A percentile compares a stretch with the other conserved stretches of the same genome.
Evolutionary conservation across 169 alveolate genomes (phyloP).

Genomic region (Plasmodium vivax): DNA sequence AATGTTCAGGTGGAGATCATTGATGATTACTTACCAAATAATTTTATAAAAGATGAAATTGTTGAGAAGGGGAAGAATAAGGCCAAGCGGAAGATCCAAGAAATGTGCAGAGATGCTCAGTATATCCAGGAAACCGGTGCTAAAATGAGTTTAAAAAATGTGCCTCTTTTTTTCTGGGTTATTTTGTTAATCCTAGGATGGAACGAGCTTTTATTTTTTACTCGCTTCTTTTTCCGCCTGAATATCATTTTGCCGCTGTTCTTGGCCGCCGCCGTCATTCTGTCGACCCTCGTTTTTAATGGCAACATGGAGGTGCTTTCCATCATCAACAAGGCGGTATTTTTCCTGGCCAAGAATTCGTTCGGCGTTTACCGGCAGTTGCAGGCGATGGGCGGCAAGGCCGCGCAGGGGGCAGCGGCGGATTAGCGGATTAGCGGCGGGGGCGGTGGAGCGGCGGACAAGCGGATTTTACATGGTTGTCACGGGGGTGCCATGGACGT

Average conservation of each 20-base stretch:
- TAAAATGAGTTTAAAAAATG: slow-evolving; percentile 79
- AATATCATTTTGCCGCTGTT: slow-evolving; percentile 80
- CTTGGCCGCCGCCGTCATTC: slow-evolving; percentile 59
- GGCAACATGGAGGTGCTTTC: slow-evolving; percentile 67
- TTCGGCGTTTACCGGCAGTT: slow-evolving; percentile 37
- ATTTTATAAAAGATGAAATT: slow-evolving; percentile 59
- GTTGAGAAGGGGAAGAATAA: slow-evolving; percentile 60
- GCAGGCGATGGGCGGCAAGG: slow-evolving; percentile 18
- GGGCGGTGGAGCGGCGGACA: neutral
- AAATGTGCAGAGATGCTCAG: slow-evolving; percentile 75
- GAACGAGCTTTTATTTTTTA: slow-evolving; percentile 79
- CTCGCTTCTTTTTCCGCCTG: slow-evolving; percentile 76
- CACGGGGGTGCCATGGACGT: neutral
- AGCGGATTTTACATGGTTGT: neutral
- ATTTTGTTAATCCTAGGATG: slow-evolving; percentile 80
- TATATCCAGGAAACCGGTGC: slow-evolving; percentile 75
- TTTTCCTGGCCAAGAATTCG: slow-evolving; percentile 43
- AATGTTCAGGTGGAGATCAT: slow-evolving; percentile 55
- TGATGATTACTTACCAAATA: slow-evolving; percentile 57
- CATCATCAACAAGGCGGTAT: slow-evolving; percentile 19
- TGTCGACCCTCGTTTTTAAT: slow-evolving; percentile 62
- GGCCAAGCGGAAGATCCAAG: slow-evolving; percentile 73
- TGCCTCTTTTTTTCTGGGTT: slow-evolving; percentile 85
- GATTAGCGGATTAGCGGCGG: neutral
- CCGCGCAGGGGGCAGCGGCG: neutral